phyloP scores from a whole-genome alignment of 192 early-diverging fungal species.

The Irineochytrium annulatum region DNA sequence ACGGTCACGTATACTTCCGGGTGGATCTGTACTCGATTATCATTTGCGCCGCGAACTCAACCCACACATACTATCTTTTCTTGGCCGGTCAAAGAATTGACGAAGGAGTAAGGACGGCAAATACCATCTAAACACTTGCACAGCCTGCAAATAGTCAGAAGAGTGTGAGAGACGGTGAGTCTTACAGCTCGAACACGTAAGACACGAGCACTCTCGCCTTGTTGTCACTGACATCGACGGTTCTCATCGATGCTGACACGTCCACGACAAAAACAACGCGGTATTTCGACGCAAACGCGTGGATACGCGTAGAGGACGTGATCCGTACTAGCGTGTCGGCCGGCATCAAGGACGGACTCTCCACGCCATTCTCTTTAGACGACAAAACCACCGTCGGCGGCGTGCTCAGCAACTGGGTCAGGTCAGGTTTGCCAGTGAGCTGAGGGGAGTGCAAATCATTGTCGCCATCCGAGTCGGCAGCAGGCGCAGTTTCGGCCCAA shows the following conservation, averaged over 20 bases:
- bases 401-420: background rate
- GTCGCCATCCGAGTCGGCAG: too few species aligned
- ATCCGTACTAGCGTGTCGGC: constrained; percentile 31
- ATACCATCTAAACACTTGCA: constrained; percentile 51
- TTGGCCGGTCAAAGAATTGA: constrained; percentile 23
- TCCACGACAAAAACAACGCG: constrained; percentile 68
- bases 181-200: constrained; percentile 44
- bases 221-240: constrained; percentile 31
- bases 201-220: constrained; percentile 37
- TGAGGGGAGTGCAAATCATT: too few species aligned
- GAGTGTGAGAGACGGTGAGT: background rate
- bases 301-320: constrained; percentile 65
- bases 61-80: constrained; percentile 1
- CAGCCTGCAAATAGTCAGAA: constrained; percentile 19
- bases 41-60: constrained; percentile 13
- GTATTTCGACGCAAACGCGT: constrained; percentile 52
- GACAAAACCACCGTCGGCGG: background rate
- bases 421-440: background rate
- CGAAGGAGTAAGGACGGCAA: constrained; percentile 37
- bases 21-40: constrained; percentile 17
- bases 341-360: background rate
- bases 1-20: constrained; percentile 46
- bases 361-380: background rate
- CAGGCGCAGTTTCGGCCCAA: too few species aligned
- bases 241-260: constrained; percentile 60